A percentile compares a stretch with the other conserved stretches of the same genome.
These are phyloP conservation scores for Wickerhamomyces queroliae DNA, from an alignment of 805 yeast species.

Conservation along the genomic window DNA sequence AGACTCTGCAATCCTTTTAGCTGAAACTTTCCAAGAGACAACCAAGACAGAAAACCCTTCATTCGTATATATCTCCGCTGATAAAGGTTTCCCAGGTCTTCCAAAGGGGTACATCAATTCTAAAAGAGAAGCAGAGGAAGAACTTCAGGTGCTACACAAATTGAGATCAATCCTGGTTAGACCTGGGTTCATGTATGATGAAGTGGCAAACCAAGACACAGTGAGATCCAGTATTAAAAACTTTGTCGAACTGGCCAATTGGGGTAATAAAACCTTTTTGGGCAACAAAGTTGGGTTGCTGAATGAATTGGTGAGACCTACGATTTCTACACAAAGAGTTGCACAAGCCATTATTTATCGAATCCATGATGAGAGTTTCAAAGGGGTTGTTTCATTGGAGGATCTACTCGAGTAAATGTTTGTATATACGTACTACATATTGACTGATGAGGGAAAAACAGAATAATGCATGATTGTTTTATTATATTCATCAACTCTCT, in stretches of 20 bases:
- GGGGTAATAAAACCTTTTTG: conserved; percentile 37
- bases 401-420: conserved; percentile 28
- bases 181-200: conserved; percentile 83
- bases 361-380: conserved; percentile 40
- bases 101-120: conserved; percentile 70
- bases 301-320: conserved; percentile 51
- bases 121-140: conserved; percentile 72
- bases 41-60: conserved; percentile 27
- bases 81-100: conserved; percentile 57
- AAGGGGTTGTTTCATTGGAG: conserved; percentile 56
- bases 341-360: conserved; percentile 53
- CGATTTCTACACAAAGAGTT: conserved; percentile 63
- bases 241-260: conserved; percentile 37
- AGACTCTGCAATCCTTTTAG: conserved; percentile 61
- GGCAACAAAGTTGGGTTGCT: conserved; percentile 30
- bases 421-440: not conserved
- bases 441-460: not conserved
- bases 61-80: conserved; percentile 81
- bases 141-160: conserved; percentile 35
- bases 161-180: conserved; percentile 62
- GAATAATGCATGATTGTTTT: not conserved
- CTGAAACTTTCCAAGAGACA: conserved; percentile 41
- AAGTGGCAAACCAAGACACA: conserved; percentile 24
- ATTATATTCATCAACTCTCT: not conserved
- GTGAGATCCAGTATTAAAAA: conserved; percentile 36